Conservation (phyloP, 257 asterid genomes). For the Linaria vulgaris region DNA sequence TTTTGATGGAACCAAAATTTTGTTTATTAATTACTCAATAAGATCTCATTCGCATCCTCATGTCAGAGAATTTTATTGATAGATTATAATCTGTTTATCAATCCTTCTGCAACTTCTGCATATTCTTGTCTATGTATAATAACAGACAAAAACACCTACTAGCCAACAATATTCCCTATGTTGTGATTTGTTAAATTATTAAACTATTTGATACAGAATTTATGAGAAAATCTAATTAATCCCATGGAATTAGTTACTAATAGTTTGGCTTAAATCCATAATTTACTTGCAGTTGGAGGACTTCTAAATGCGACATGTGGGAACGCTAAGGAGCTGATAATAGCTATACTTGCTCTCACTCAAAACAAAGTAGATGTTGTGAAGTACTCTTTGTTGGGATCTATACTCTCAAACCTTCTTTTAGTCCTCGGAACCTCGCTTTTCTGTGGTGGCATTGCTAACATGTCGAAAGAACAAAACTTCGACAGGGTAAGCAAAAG, state of each 20-base stretch:
- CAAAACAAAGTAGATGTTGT: slow-evolving; percentile 73
- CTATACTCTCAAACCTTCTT: slow-evolving; percentile 89
- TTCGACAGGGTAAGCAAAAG: slow-evolving; percentile 58
- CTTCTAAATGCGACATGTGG: slow-evolving; percentile 97
- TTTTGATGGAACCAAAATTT: not conserved
- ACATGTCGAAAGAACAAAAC: slow-evolving; percentile 53
- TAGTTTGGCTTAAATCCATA: not conserved
- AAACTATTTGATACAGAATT: too few species aligned
- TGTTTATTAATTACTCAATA: not conserved
- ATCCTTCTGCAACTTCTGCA: not conserved
- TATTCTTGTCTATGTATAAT: not conserved
- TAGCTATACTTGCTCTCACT: slow-evolving; percentile 69
- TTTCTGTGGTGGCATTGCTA: slow-evolving; percentile 84
- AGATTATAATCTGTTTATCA: not conserved
- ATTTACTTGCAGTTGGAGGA: slow-evolving; percentile 79
- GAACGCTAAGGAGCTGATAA: slow-evolving; percentile 87
- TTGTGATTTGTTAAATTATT: too few species aligned
- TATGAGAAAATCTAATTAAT: not conserved
- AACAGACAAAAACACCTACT: not conserved
- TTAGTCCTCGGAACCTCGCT: slow-evolving; percentile 92
- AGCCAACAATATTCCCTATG: too few species aligned
- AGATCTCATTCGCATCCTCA: not conserved
- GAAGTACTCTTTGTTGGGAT: slow-evolving; percentile 81
- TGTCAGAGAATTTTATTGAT: not conserved
- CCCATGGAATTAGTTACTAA: not conserved